A percentile compares a stretch with the other conserved stretches of the same genome.
phyloP scores from a whole-genome alignment of 768 basidiomycete species.

The Epithele typhae region DNA sequence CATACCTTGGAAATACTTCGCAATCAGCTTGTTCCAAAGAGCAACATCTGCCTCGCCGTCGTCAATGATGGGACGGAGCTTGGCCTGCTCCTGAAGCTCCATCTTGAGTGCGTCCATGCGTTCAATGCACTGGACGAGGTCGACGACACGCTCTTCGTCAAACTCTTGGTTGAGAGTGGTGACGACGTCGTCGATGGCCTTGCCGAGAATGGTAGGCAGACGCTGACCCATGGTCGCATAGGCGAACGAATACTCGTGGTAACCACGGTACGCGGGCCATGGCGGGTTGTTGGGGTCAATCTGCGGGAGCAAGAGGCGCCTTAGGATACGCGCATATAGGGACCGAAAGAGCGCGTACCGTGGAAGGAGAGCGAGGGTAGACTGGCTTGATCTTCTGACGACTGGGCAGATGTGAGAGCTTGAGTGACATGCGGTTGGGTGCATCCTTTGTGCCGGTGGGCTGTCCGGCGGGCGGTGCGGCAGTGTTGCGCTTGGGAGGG shows the following conservation, averaged over 20 bases:
- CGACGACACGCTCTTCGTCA: conserved; percentile 76
- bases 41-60: conserved; percentile 91
- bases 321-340: not conserved
- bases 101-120: conserved; percentile 89
- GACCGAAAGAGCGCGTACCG: conserved; percentile 36
- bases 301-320: conserved; percentile 27
- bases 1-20: conserved; percentile 85
- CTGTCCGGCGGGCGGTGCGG: conserved; percentile 17
- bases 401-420: conserved; percentile 69
- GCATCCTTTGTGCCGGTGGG: conserved; percentile 18
- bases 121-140: conserved; percentile 82
- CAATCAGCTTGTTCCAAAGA: conserved; percentile 96
- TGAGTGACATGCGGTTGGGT: conserved; percentile 63
- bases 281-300: conserved; percentile 83
- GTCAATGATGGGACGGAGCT: conserved; percentile 83
- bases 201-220: conserved; percentile 91
- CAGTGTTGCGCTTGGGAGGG: conserved; percentile 16
- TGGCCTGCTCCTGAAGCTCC: conserved; percentile 79
- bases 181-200: conserved; percentile 89
- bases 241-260: conserved; percentile 58
- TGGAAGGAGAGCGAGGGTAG: conserved; percentile 72
- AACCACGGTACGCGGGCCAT: conserved; percentile 77
- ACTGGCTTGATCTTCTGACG: conserved; percentile 69
- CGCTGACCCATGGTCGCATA: conserved; percentile 96
- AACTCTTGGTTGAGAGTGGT: conserved; percentile 85